These are phyloP conservation scores for Saussurea involucrata DNA, from an alignment of 129 eudicot genomes.

Conservation along the genomic window DNA sequence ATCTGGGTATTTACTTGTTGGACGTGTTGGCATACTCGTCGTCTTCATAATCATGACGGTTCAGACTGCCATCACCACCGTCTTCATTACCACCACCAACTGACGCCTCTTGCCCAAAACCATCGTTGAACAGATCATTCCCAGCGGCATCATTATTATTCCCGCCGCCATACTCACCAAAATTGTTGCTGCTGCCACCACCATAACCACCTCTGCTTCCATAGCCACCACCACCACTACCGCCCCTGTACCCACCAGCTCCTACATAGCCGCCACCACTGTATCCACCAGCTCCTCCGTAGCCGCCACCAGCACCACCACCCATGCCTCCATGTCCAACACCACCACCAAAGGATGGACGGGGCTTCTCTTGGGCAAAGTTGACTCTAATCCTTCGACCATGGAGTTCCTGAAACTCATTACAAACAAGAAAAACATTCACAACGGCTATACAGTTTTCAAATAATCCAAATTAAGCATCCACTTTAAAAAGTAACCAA, in stretches of 20 bases:
- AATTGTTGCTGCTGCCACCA: constrained; percentile 28
- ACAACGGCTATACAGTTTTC: neutral
- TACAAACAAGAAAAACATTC: neutral
- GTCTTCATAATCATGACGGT: constrained; percentile 26
- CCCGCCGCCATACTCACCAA: constrained; percentile 21
- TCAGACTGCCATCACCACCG: constrained; percentile 15
- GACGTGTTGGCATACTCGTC: constrained; percentile 43
- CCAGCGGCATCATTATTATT: constrained; percentile 30
- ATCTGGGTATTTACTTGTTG: constrained; percentile 6
- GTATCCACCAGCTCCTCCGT: constrained; percentile 25
- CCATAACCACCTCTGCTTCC: constrained; percentile 22
- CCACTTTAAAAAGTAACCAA: neutral
- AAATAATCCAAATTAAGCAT: neutral
- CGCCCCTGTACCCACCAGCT: constrained; percentile 29
- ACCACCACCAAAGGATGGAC: constrained; percentile 37
- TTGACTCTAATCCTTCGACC: constrained; percentile 75
- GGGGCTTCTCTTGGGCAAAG: constrained; percentile 73
- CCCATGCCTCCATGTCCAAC: constrained; percentile 26
- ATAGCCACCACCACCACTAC: constrained; percentile 17
- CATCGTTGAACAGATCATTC: constrained; percentile 14
- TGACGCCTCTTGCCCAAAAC: neutral
- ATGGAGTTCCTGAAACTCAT: constrained; percentile 66
- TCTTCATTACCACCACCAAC: constrained; percentile 20
- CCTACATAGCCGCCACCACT: constrained; percentile 28
- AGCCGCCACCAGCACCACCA: constrained; percentile 11